Evolutionary conservation across 2,329 filamentous ascomycete species (phyloP), one percentile per base, ranked within the genome.

Genomic region (Monosporascus sp.): DNA sequence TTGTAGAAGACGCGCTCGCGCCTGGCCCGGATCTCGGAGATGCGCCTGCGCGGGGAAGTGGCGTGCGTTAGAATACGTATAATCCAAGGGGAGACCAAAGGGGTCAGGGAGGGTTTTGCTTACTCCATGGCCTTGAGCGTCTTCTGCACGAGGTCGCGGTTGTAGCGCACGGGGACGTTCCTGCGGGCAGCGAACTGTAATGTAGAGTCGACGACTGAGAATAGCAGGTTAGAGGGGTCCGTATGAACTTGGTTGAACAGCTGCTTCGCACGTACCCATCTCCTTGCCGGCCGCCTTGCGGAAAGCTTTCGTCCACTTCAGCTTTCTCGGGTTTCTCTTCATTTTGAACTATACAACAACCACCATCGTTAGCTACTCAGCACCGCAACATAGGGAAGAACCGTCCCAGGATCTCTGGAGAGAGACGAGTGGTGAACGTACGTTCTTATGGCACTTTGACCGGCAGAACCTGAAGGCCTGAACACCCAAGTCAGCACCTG

Each of bases 221-320:
- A 35, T 35, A 35, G 9, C 31, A 90, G 31, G 31, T 35, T 35
- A 35, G 31, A 35, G 9, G 9, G 27, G 96, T 85, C 69, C 76
- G 73, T 70, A 86, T 65, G 54, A 5, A 3, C 31, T 5, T 35
- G 31, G 31, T 35, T 14, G 11, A 35, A 35, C 31, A 11, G 9
- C 31, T 35, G 31, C 31, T 4, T 35, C 1, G 31, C 31, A 35
- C 38, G 9, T 41, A 41, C 38, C 38, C 43, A 46, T 46, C 70
- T 85, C 81, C 77, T 91, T 95, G 76, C 90, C 90, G 54, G 88
- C 87, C 19, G 87, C 84, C 69, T 87, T 87, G 68, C 91, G 88
- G 81, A 92, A 93, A 50, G 90, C 86, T 80, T 97, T 96, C 58
- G 93, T 97, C 94, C 93, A 97, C 74, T 91, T 94, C 64, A 97